Base-by-base conservation (phyloP, 495 filamentous ascomycete genomes). In the Amniculicola lignicola region DNA sequence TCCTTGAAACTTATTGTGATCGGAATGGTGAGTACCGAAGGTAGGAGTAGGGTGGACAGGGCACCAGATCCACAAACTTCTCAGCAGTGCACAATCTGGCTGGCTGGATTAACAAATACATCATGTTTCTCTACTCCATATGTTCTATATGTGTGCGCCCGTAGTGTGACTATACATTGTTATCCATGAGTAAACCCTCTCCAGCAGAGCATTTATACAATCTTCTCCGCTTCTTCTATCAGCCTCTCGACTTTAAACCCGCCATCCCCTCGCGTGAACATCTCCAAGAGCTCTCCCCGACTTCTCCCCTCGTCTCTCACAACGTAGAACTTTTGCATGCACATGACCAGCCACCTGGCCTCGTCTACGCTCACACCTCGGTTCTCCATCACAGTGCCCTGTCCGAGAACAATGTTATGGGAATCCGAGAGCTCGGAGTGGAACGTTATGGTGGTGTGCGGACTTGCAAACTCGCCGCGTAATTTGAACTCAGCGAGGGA, bases 311-410 rank as follows among this genome's bases (percentile, higher is more conserved):
- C 72, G 23, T 63, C 67, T 9, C 74, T 74, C 1, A 77, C 78
- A 12, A 85, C 89, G 67, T 97, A 98, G 69, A 97, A 98, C 70
- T 89, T 85, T 79, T 97, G 93, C 74, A 98, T 71, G 40, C 89
- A 88, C 79, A 95, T 88, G n/a, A 94, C 78, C 62, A 98, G 67
- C 89, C 87, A 96, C 69, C 80, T 81, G 22, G 86, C 90, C 66
- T 97, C 85, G 14, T 88, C 75, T 1, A 87, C 83, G 15, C 75
- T 84, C 12, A 96, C 82, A 1, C 93, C 92, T 7, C 83, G 69
- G 2, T 87, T 86, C 42, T 85, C 83, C 57, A 87, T 76, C 25
- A 98, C 86, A 54, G 75, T 74, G 1, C 93, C 93, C 60, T 90
- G 83, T 78, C 95, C 80, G 38, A 98, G 74, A 24, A 96, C 90